A percentile compares a stretch with the other conserved stretches of the same genome.
Evolutionary conservation across 768 basidiomycete species (phyloP).

Genomic region (Gymnopilus junonius): DNA sequence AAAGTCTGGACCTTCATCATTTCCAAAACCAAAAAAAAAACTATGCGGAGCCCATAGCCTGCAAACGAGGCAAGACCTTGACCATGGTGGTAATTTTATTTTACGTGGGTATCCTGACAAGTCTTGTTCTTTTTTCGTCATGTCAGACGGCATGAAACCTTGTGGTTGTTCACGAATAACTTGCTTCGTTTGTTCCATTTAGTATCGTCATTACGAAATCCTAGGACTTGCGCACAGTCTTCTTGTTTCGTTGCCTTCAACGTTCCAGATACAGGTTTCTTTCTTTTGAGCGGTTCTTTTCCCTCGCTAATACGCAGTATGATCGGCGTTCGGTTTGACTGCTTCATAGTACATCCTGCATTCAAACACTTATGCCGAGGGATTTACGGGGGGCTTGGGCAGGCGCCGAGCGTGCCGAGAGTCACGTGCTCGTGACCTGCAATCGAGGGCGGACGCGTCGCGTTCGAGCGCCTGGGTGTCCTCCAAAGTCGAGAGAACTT

Average conservation of each 20-base stretch:
- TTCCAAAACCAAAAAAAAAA: background rate
- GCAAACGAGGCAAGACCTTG: background rate
- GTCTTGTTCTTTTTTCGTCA: background rate
- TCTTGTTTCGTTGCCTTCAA: background rate
- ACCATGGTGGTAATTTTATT: background rate
- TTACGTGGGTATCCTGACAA: background rate
- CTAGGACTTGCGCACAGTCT: background rate
- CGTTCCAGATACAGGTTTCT: background rate
- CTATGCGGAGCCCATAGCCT: background rate
- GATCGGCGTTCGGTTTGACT: background rate
- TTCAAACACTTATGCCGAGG: too few relatives aligned
- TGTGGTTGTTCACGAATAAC: background rate
- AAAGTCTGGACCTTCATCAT: background rate
- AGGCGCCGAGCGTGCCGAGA: too few relatives aligned
- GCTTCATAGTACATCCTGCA: background rate
- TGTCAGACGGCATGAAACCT: background rate
- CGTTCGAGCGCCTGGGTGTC: too few relatives aligned
- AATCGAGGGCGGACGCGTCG: too few relatives aligned
- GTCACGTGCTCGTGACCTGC: too few relatives aligned
- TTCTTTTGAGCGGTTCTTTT: background rate
- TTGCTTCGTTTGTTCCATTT: background rate
- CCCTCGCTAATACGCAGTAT: background rate
- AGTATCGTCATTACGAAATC: conserved; percentile 1
- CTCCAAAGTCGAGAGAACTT: too few relatives aligned
- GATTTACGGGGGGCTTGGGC: too few relatives aligned